Evolutionary conservation across 306 rosid genomes (phyloP).

Genomic region (Potentilla sterilis): DNA sequence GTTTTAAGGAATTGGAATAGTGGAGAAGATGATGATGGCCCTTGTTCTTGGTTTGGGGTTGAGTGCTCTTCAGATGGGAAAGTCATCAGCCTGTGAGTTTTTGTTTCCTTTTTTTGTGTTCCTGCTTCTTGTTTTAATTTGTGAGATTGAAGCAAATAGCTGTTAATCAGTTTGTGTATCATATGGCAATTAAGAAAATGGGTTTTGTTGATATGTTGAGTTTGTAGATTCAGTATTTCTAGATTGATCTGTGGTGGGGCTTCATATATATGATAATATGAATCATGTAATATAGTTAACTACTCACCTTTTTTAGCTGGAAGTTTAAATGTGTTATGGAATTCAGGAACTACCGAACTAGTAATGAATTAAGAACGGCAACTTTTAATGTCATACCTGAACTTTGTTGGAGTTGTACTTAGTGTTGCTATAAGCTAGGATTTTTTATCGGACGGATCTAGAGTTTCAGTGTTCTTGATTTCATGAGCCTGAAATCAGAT

Average conservation of each 20-base stretch:
- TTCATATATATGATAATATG: background rate
- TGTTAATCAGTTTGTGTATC: background rate
- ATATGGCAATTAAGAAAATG: background rate
- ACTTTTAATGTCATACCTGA: background rate
- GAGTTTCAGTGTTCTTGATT: background rate
- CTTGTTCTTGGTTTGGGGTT: constrained; percentile 70
- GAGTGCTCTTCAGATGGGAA: constrained; percentile 62
- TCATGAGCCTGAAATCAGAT: constrained; percentile 14
- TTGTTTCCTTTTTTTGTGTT: background rate
- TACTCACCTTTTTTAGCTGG: background rate
- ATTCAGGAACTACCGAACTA: background rate
- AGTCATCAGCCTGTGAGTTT: constrained; percentile 65
- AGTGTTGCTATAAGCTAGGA: background rate
- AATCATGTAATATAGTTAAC: background rate
- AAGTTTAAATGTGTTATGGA: background rate
- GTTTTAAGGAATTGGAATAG: constrained; percentile 57
- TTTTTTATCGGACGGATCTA: background rate
- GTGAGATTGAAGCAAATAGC: background rate
- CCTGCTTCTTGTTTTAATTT: background rate
- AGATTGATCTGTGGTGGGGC: background rate
- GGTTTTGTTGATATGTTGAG: background rate
- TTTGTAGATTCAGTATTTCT: background rate
- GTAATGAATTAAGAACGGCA: background rate
- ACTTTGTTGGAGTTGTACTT: background rate
- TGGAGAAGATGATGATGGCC: constrained; percentile 35